phyloP scores from a whole-genome alignment of 768 basidiomycete species.

The Suillus brevipes region DNA sequence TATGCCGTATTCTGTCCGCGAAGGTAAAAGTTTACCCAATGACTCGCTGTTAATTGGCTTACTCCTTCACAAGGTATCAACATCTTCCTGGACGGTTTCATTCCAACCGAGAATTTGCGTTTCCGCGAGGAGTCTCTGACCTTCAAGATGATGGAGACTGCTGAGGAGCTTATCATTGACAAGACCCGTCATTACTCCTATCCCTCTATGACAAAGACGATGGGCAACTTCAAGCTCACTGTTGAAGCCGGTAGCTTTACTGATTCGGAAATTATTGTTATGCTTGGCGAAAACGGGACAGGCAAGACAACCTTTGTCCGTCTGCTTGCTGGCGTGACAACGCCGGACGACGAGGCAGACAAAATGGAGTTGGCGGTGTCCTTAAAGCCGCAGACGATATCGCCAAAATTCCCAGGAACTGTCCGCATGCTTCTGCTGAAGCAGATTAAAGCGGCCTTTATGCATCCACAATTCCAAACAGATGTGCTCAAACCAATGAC shows the following conservation, averaged over 20 bases:
- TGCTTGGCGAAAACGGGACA: conserved; percentile 98
- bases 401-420: conserved; percentile 96
- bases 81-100: conserved; percentile 98
- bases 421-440: conserved; percentile 94
- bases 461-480: conserved; percentile 99
- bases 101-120: conserved; percentile 97
- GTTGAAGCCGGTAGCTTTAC: conserved; percentile 90
- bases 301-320: conserved; percentile 99
- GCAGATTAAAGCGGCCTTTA: conserved; percentile 92
- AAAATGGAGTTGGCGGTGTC: conserved; percentile 86
- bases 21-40: conserved; percentile 56
- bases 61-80: conserved; percentile 74
- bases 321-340: conserved; percentile 84
- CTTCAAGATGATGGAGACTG: conserved; percentile 97
- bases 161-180: conserved; percentile 84
- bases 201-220: conserved; percentile 95
- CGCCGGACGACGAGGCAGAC: conserved; percentile 79
- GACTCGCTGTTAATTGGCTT: conserved; percentile 5
- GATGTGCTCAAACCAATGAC: conserved; percentile 98
- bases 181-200: conserved; percentile 90
- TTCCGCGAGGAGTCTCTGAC: conserved; percentile 95
- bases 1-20: conserved; percentile 96
- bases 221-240: conserved; percentile 93
- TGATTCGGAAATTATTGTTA: conserved; percentile 99
- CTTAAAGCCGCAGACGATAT: conserved; percentile 97